These are phyloP conservation scores for Pholiota microspora DNA, from an alignment of 768 basidiomycete genomes.

Conservation along the genomic window DNA sequence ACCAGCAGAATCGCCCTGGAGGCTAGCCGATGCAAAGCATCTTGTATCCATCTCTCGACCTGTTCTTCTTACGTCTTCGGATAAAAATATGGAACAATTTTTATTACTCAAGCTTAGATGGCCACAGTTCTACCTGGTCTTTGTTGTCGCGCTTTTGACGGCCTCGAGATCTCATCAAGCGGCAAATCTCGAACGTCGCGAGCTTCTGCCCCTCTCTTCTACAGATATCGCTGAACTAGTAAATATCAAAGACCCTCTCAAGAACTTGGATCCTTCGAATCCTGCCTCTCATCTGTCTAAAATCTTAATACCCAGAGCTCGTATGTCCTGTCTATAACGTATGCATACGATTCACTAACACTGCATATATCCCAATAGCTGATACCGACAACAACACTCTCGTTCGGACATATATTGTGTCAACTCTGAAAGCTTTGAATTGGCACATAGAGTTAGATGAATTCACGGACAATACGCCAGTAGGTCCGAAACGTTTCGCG, in stretches of 20 bases:
- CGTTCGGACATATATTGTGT: conserved; percentile 80
- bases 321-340: conserved; percentile 37
- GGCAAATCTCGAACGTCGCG: conserved; percentile 38
- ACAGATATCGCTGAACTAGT: conserved; percentile 51
- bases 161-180: conserved; percentile 31
- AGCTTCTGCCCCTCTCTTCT: conserved; percentile 43
- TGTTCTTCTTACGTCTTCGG: no score
- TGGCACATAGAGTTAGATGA: conserved; percentile 90
- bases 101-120: background rate
- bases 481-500: conserved; percentile 75
- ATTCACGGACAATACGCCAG: conserved; percentile 79
- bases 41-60: no score
- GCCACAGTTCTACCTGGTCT: background rate
- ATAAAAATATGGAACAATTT: background rate
- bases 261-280: conserved; percentile 64
- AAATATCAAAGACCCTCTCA: conserved; percentile 58
- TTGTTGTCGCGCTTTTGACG: conserved; percentile 21
- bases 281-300: conserved; percentile 75
- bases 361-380: conserved; percentile 34
- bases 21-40: no score
- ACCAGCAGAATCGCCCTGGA: background rate
- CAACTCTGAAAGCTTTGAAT: conserved; percentile 63
- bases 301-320: conserved; percentile 81
- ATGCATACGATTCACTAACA: conserved; percentile 4
- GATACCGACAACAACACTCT: conserved; percentile 76